Conservation (phyloP, 1,284 basidiomycete genomes). For the Rhodotorula sp. region DNA sequence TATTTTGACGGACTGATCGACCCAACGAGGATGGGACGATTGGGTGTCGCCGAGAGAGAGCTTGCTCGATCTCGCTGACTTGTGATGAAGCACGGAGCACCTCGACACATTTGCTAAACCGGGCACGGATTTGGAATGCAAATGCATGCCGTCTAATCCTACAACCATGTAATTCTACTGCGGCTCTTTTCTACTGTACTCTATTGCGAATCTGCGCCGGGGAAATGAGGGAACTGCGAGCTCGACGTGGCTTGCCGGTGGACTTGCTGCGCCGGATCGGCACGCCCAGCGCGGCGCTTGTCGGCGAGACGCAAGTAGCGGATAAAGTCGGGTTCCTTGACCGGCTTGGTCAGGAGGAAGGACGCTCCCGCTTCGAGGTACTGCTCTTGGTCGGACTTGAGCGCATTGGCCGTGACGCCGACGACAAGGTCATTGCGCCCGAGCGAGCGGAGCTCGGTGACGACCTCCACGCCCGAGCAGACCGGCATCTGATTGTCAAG, state of each 20-base stretch:
- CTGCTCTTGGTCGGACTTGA: slow-evolving; percentile 66
- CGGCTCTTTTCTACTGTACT: too few relatives aligned
- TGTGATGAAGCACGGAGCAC: too few relatives aligned
- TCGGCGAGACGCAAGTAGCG: slow-evolving; percentile 9
- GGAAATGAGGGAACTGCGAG: slow-evolving; percentile 8
- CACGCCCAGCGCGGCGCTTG: slow-evolving; percentile 1
- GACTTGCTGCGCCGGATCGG: background rate
- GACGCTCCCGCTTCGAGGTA: slow-evolving; percentile 57
- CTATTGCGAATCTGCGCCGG: background rate
- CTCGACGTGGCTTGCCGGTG: slow-evolving; percentile 6
- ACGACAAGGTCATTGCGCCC: slow-evolving; percentile 55
- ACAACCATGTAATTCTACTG: too few relatives aligned
- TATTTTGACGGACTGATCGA: too few relatives aligned
- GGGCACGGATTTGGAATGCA: too few relatives aligned
- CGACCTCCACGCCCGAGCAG: slow-evolving; percentile 72
- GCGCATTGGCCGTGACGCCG: slow-evolving; percentile 58
- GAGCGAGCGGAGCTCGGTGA: slow-evolving; percentile 63
- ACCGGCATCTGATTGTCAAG: slow-evolving; percentile 20
- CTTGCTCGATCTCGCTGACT: too few relatives aligned
- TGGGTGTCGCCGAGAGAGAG: too few relatives aligned
- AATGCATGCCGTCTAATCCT: too few relatives aligned
- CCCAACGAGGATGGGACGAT: too few relatives aligned
- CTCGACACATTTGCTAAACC: too few relatives aligned
- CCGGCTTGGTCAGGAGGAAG: slow-evolving; percentile 67
- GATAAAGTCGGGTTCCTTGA: slow-evolving; percentile 54